phyloP scores from a whole-genome alignment of 2,329 filamentous ascomycete species.

The Anthostomella pinea region DNA sequence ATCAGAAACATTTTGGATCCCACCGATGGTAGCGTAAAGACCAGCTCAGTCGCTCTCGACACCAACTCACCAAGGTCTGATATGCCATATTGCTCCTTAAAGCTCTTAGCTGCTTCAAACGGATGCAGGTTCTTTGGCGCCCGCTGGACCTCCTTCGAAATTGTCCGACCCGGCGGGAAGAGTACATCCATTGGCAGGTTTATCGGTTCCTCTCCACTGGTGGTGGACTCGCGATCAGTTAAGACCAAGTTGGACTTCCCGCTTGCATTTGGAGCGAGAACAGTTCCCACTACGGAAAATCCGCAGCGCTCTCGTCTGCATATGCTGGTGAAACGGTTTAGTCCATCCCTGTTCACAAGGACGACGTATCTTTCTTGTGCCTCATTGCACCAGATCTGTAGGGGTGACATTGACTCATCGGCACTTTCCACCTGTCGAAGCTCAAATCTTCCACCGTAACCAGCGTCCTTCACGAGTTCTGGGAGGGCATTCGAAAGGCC shows the following conservation, averaged over 20 bases:
- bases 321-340: slow-evolving; percentile 72
- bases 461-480: slow-evolving; percentile 73
- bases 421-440: slow-evolving; percentile 90
- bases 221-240: slow-evolving; percentile 27
- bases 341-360: slow-evolving; percentile 74
- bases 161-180: slow-evolving; percentile 26
- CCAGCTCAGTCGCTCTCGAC: slow-evolving; percentile 70
- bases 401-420: slow-evolving; percentile 86
- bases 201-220: slow-evolving; percentile 27
- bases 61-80: slow-evolving; percentile 53
- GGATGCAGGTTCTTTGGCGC: slow-evolving; percentile 7
- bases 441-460: slow-evolving; percentile 87
- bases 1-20: slow-evolving; percentile 98
- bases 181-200: slow-evolving; percentile 30
- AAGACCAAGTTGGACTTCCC: slow-evolving; percentile 74
- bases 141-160: slow-evolving; percentile 12
- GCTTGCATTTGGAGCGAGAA: slow-evolving; percentile 57
- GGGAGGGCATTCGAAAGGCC: slow-evolving; percentile 74
- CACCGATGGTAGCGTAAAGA: slow-evolving; percentile 82
- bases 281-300: slow-evolving; percentile 85
- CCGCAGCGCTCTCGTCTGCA: slow-evolving; percentile 80
- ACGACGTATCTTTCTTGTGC: slow-evolving; percentile 96
- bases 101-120: slow-evolving; percentile 67
- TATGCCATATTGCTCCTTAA: slow-evolving; percentile 64
- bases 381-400: slow-evolving; percentile 95